Evolutionary conservation across 495 filamentous ascomycete species (phyloP), one percentile per base, ranked within the genome.

Genomic region (Talaromyces thailandensis): DNA sequence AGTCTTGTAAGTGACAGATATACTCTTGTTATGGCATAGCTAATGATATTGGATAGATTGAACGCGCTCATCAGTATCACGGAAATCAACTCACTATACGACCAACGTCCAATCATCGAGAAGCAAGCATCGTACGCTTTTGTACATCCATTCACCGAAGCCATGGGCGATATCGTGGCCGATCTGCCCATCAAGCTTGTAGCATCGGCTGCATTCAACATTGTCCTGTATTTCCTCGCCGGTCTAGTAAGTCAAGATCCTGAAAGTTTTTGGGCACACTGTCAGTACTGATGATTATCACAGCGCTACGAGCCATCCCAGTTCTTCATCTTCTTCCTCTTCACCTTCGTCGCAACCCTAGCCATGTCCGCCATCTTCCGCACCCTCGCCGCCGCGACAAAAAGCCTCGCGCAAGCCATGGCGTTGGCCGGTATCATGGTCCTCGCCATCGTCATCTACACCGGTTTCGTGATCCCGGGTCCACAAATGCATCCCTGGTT

Each of bases 301-400:
- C 26, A 61, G 29, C 71, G 73, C n/a, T 72, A 74, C 7, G 66
- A 68, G 28, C 48, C 76, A 3, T 65, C 63, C 8, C 65, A 67
- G 32, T 88, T 88, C 70, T 88, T 88, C 70, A 69, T 83, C 50
- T 86, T 75, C 66, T 81, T 81, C 63, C 71, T 88, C 4, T 68
- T 84, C 32, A 69, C 69, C 3, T 82, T 82, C 58, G 35, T 82
- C 4, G 69, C 71, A 12, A 83, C 78, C 2, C 75, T 87, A 25
- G 78, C 80, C 35, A 86, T 87, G 82, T 73, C 71, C 23, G 70
- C 71, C 6, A 63, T 79, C 52, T 82, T 81, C 64, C 68, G 80
- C 1, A 76, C 73, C 3, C 66, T 82, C 37, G 80, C 74, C 0
- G 71, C 79, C 11, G 51, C 74, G 2, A 76, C 79, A 9, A 75